A percentile compares a stretch with the other conserved stretches of the same genome.
phyloP scores from a whole-genome alignment of 192 early-diverging fungal genomes.

The Backusella westeae region DNA sequence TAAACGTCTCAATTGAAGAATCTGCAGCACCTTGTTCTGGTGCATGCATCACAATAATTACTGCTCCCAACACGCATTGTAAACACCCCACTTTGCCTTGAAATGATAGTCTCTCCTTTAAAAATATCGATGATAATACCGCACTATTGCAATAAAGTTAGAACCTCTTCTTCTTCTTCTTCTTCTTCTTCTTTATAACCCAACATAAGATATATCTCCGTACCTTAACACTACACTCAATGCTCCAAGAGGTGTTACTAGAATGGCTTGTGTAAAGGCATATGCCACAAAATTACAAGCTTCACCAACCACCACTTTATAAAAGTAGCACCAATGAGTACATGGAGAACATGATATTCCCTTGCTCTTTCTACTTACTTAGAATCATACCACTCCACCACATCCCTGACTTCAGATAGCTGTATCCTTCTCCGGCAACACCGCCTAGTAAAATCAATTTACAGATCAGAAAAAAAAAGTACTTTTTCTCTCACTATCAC shows the following conservation, averaged over 20 bases:
- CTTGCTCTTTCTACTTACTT: slow-evolving; percentile 35
- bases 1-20: slow-evolving; percentile 73
- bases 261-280: slow-evolving; percentile 93
- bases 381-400: slow-evolving; percentile 63
- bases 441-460: slow-evolving; percentile 25
- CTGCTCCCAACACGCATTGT: slow-evolving; percentile 81
- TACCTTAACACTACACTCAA: slow-evolving; percentile 83
- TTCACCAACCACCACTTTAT: slow-evolving; percentile 89
- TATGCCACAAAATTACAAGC: slow-evolving; percentile 96
- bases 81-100: slow-evolving; percentile 88
- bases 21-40: slow-evolving; percentile 76
- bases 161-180: not conserved
- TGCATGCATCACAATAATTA: slow-evolving; percentile 82
- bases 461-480: not conserved
- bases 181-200: not conserved
- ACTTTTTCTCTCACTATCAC: not conserved
- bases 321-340: not conserved
- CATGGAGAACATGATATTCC: not conserved
- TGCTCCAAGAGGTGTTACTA: slow-evolving; percentile 94
- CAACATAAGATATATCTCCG: not conserved
- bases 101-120: slow-evolving; percentile 76
- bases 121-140: slow-evolving; percentile 80
- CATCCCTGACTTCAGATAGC: slow-evolving; percentile 46
- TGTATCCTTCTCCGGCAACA: slow-evolving; percentile 52
- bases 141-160: slow-evolving; percentile 47